Evolutionary conservation across 805 yeast genomes (phyloP).

Genomic region (Pichia cabralensis): DNA sequence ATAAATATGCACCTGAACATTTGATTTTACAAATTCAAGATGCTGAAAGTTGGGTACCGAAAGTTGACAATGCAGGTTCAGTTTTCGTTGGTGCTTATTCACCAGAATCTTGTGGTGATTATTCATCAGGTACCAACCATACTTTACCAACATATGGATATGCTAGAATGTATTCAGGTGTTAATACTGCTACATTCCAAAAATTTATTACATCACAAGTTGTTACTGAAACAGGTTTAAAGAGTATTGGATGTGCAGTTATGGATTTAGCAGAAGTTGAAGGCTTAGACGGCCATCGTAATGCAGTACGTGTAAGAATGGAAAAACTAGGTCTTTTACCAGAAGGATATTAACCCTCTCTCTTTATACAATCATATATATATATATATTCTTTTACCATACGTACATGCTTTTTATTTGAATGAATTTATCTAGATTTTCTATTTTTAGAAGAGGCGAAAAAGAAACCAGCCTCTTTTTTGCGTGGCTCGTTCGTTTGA

Average conservation of each 20-base stretch:
- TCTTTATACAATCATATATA: too few relatives aligned
- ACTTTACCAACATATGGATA: slow-evolving; percentile 98
- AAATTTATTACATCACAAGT: slow-evolving; percentile 92
- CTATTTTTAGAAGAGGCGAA: background rate
- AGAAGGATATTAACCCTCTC: slow-evolving; percentile 13
- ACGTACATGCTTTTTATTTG: background rate
- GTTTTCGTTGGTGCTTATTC: slow-evolving; percentile 94
- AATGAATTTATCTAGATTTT: too few relatives aligned
- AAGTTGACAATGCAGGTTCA: slow-evolving; percentile 88
- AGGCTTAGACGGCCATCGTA: slow-evolving; percentile 95
- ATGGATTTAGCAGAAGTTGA: slow-evolving; percentile 94
- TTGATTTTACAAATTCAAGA: slow-evolving; percentile 81
- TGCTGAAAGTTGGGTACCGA: slow-evolving; percentile 60
- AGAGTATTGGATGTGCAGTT: slow-evolving; percentile 89
- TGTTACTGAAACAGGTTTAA: slow-evolving; percentile 75
- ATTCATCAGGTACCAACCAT: slow-evolving; percentile 96
- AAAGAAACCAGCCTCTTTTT: background rate
- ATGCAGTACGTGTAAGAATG: slow-evolving; percentile 93
- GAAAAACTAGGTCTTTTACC: slow-evolving; percentile 51
- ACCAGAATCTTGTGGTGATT: slow-evolving; percentile 98
- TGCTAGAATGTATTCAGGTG: slow-evolving; percentile 96
- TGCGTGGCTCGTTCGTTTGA: too few relatives aligned
- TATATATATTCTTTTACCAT: background rate
- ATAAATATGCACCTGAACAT: slow-evolving; percentile 95
- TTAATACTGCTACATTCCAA: slow-evolving; percentile 90